Percentiles rank a stretch among this genome's conserved stretches.
Conservation (phyloP, 202 grass and related monocot species). For the Panicum virgatum region DNA sequence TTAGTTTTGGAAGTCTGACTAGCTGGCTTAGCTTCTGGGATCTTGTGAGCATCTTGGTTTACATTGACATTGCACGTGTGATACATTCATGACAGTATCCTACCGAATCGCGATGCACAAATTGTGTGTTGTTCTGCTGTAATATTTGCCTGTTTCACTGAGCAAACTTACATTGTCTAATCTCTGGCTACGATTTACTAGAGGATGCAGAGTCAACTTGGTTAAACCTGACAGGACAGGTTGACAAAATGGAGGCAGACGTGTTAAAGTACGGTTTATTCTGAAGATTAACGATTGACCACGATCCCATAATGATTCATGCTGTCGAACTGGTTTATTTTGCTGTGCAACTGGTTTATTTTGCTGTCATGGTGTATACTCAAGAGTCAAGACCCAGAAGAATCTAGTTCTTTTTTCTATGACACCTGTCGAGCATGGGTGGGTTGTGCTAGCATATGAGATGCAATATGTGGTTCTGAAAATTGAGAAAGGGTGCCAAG, state of each 20-base stretch:
- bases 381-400: background rate
- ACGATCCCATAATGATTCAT: background rate
- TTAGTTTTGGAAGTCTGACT: background rate
- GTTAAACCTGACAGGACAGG: background rate
- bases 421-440: background rate
- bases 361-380: background rate
- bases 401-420: background rate
- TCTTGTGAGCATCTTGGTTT: slow-evolving; percentile 32
- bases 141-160: background rate
- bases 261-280: background rate
- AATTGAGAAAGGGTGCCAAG: background rate
- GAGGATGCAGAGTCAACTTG: slow-evolving; percentile 2
- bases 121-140: background rate
- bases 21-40: background rate
- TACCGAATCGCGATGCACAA: background rate
- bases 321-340: background rate
- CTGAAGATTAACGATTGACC: background rate
- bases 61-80: background rate
- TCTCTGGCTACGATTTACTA: background rate
- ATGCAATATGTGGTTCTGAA: background rate
- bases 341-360: background rate
- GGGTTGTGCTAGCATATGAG: background rate
- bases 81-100: slow-evolving; percentile 37
- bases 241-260: background rate
- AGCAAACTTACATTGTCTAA: background rate